Conservation (phyloP, 768 basidiomycete species). For the Erythrobasidium yunnanense region DNA sequence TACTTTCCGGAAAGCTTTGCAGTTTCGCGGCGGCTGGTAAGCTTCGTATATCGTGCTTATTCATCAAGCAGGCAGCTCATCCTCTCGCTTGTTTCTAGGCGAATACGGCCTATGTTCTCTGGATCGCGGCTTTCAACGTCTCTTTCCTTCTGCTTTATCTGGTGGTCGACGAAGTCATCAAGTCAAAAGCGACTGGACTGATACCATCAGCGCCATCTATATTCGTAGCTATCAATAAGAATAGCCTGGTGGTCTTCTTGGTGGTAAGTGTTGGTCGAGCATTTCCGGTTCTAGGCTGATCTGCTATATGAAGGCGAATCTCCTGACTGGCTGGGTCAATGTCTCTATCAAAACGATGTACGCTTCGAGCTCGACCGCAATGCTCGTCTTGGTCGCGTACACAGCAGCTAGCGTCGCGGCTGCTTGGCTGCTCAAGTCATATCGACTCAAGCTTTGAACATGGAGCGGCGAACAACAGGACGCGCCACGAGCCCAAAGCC, state of each 20-base stretch:
- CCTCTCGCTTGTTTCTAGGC: constrained; percentile 48
- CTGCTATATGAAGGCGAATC: constrained; percentile 57
- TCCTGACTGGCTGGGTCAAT: constrained; percentile 75
- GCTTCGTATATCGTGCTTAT: constrained; percentile 36
- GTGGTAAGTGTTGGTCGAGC: constrained; percentile 49
- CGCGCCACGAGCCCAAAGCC: no score
- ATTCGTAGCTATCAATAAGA: constrained; percentile 70
- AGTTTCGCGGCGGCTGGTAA: constrained; percentile 57
- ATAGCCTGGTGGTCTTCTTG: constrained; percentile 69
- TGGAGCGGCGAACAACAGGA: no score
- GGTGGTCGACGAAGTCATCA: constrained; percentile 49
- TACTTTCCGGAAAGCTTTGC: constrained; percentile 39
- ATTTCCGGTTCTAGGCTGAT: not conserved
- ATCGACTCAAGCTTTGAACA: constrained; percentile 3
- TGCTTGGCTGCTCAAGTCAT: constrained; percentile 11
- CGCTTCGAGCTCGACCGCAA: constrained; percentile 49
- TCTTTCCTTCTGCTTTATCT: constrained; percentile 73
- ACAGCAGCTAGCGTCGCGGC: constrained; percentile 48
- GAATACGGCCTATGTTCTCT: constrained; percentile 76
- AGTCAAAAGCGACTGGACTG: constrained; percentile 43
- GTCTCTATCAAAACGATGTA: constrained; percentile 73
- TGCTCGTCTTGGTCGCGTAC: constrained; percentile 58
- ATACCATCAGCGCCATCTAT: constrained; percentile 43
- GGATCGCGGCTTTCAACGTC: constrained; percentile 80
- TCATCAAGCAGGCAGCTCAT: not conserved